These are phyloP conservation scores for Agapanthus africanus DNA, from an alignment of 106 monocot species.

Conservation along the genomic window DNA sequence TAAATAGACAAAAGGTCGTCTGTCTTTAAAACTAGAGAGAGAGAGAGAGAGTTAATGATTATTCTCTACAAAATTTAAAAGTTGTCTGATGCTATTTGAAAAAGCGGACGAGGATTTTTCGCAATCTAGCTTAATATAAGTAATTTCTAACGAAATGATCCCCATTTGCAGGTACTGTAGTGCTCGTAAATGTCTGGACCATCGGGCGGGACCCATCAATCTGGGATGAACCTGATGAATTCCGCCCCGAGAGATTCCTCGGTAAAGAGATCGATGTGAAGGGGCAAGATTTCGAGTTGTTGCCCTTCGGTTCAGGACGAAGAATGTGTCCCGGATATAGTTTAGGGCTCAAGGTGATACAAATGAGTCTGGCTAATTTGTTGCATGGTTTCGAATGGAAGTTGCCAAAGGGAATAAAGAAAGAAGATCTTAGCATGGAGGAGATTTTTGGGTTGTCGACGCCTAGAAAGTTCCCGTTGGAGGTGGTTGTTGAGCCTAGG, in stretches of 20 bases:
- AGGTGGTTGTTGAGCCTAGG: constrained; percentile 20
- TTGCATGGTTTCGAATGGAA: constrained; percentile 34
- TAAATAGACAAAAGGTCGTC: too few relatives aligned
- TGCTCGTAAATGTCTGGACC: constrained; percentile 31
- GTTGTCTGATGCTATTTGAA: too few relatives aligned
- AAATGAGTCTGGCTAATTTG: constrained; percentile 23
- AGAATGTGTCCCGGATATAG: constrained; percentile 42
- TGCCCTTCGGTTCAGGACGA: constrained; percentile 40
- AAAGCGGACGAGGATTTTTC: too few relatives aligned
- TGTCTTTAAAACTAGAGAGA: too few relatives aligned
- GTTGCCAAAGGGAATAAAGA: constrained; percentile 26
- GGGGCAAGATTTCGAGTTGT: constrained; percentile 42
- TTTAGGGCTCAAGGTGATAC: constrained; percentile 34
- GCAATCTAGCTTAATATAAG: too few relatives aligned
- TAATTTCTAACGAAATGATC: too few relatives aligned
- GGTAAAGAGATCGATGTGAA: constrained; percentile 40
- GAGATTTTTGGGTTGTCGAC: constrained; percentile 52
- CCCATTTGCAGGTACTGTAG: background rate
- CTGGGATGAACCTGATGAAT: constrained; percentile 46
- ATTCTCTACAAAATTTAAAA: too few relatives aligned
- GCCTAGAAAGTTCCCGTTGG: constrained; percentile 23
- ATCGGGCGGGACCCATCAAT: constrained; percentile 22
- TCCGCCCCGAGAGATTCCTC: constrained; percentile 51
- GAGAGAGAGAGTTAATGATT: too few relatives aligned
- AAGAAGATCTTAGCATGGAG: constrained; percentile 46